Evolutionary conservation across 2,329 filamentous ascomycete genomes (phyloP), one percentile per base, ranked within the genome.

Genomic region (Ascosphaera acerosa): DNA sequence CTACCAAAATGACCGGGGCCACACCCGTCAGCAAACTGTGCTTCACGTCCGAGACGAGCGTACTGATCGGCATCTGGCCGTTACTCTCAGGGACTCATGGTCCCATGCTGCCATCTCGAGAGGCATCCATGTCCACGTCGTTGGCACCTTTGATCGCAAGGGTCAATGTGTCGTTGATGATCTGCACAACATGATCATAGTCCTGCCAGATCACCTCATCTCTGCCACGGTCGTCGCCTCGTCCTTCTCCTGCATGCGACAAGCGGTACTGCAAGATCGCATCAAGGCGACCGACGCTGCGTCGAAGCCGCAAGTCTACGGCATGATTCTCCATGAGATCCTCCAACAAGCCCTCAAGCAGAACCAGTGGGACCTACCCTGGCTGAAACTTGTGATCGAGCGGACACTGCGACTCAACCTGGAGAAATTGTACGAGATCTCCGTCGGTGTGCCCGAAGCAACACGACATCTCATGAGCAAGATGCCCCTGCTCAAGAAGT

Each of bases 201-300:
- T 97, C 10, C 82, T 97, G 44, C 87, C 87, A 0, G 87, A 97
- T 44, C 82, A 94, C 52, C 64, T 97, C 19, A 75, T 97, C 32
- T 94, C 87, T 2, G 76, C 87, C 2, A 94, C 87, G 1, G 80
- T 89, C 4, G 76, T 97, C 27, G 82, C 81, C n/a, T 87, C 97
- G 50, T 91, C 87, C 0, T 91, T 94, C 47, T 73, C 71, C 15
- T 97, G 87, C 46, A 72, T 76, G 47, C 74, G 87, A 12, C 74
- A 84, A 38, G 81, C 87, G 18, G 84, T 94, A 1, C 64, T 97
- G 16, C 82, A 94, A 49, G 84, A 97, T 48, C 73, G 87, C 18
- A 74, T 97, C 42, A 94, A 94, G 51, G 78, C 80, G 6, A 84
- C 81, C 0, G 75, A 72, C 42, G 76, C 80, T 39, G 64, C 77